Conservation (phyloP, 2,329 filamentous ascomycete genomes). For the Penicillium freii region DNA sequence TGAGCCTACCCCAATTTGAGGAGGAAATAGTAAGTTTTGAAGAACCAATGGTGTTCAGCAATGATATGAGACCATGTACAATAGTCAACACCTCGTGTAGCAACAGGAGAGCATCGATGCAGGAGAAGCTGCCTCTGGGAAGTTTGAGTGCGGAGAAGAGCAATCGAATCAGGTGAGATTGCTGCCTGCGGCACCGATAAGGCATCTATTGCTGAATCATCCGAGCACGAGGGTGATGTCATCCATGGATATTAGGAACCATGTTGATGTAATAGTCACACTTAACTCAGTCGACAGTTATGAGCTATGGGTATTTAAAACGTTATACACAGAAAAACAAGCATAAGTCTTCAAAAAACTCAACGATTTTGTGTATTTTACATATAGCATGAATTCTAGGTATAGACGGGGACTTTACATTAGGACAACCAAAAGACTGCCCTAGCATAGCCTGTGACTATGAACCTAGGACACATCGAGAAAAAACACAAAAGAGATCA, state of each 20-base stretch:
- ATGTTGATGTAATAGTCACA: not conserved
- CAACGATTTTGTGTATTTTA: conserved; percentile 25
- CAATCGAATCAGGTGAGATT: conserved; percentile 25
- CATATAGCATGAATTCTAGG: conserved; percentile 27
- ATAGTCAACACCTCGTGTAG: conserved; percentile 6
- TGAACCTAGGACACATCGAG: conserved; percentile 24
- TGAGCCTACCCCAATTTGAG: conserved; percentile 8
- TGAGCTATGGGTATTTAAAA: not conserved
- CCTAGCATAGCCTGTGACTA: conserved; percentile 10
- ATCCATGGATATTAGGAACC: conserved; percentile 7
- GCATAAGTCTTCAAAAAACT: not conserved
- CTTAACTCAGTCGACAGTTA: not conserved
- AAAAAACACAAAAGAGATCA: conserved; percentile 29
- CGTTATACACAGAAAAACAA: not conserved
- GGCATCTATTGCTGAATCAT: conserved; percentile 18
- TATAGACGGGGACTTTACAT: conserved; percentile 22
- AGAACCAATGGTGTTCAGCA: conserved; percentile 1
- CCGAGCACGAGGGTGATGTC: conserved; percentile 9
- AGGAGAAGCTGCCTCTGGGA: conserved; percentile 11
- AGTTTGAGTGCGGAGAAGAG: conserved; percentile 31
- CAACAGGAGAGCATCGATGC: conserved; percentile 5
- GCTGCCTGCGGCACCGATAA: conserved; percentile 10
- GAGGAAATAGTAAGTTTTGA: not conserved
- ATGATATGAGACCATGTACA: conserved; percentile 1
- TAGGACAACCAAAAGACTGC: conserved; percentile 9